These are phyloP conservation scores for Pythium myriotylum DNA, from an alignment of 352 stramenopile species.

Conservation along the genomic window DNA sequence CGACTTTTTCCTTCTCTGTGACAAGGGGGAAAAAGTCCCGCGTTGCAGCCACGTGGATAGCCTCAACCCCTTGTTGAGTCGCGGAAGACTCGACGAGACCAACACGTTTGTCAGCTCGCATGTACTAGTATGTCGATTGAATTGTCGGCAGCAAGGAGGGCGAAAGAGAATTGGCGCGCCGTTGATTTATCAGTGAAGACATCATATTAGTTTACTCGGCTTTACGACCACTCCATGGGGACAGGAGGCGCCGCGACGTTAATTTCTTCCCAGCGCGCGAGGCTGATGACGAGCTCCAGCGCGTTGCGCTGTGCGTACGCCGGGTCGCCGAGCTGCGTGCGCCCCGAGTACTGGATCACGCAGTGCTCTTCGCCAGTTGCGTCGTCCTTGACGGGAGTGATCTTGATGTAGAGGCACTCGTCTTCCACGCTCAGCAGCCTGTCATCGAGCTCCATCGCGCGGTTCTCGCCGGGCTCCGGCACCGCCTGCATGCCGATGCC, in stretches of 20 bases:
- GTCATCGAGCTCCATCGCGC: background rate
- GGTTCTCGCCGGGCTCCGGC: slow-evolving; percentile 17
- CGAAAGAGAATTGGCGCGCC: background rate
- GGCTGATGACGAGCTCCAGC: slow-evolving; percentile 55
- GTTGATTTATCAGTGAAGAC: too few relatives aligned
- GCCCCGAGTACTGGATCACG: slow-evolving; percentile 38
- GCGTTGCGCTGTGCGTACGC: slow-evolving; percentile 37
- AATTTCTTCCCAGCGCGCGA: slow-evolving; percentile 57
- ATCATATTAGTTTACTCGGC: background rate
- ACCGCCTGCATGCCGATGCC: slow-evolving; percentile 41
- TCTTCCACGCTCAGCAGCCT: slow-evolving; percentile 34
- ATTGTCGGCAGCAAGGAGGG: background rate
- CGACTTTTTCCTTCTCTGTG: too few relatives aligned
- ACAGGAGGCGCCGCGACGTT: slow-evolving; percentile 36
- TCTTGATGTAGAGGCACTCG: slow-evolving; percentile 46
- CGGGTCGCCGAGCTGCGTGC: slow-evolving; percentile 34
- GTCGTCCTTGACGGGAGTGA: slow-evolving; percentile 24
- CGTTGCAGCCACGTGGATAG: too few relatives aligned
- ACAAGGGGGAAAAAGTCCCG: too few relatives aligned
- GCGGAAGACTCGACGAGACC: too few relatives aligned
- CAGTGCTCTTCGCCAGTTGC: slow-evolving; percentile 36
- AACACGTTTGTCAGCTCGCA: too few relatives aligned
- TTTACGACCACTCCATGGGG: slow-evolving; percentile 1
- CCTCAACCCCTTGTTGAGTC: too few relatives aligned
- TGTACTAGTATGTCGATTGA: background rate